phyloP scores from a whole-genome alignment of 768 basidiomycete species.

The Lactifluus piperatus region DNA sequence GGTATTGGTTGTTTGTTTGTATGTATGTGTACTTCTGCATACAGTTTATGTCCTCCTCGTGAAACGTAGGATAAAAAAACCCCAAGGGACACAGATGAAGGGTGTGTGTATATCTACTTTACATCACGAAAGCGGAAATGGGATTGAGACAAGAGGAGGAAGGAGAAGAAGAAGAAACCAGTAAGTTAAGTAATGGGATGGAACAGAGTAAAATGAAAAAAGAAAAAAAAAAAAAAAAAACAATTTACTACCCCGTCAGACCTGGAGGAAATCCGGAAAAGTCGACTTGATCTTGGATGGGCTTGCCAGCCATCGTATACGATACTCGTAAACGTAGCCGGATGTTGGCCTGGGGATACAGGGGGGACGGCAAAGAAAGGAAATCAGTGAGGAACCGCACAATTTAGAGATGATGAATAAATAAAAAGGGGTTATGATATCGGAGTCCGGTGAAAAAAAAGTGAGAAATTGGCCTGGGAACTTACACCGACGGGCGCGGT shows the following conservation, averaged over 20 bases:
- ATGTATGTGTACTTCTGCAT: not conserved
- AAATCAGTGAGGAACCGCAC: not conserved
- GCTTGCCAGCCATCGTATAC: constrained; percentile 59
- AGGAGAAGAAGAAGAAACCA: not conserved
- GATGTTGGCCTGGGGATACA: constrained; percentile 57
- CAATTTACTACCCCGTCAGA: constrained; percentile 39
- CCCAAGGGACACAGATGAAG: not conserved
- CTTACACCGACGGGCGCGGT: constrained; percentile 81
- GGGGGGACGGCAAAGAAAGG: not conserved
- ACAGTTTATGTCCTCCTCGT: not conserved
- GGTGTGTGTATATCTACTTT: not conserved
- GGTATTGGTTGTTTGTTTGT: not conserved
- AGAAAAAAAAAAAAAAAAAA: not conserved
- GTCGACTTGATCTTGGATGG: constrained; percentile 87
- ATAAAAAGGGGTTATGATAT: not conserved
- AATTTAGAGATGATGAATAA: not conserved
- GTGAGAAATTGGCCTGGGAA: constrained; percentile 16
- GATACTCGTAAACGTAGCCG: constrained; percentile 81
- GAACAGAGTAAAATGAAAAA: too few species aligned
- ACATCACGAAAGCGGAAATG: not conserved
- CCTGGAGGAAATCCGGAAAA: constrained; percentile 83
- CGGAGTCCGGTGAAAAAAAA: not conserved
- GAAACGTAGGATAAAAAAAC: not conserved
- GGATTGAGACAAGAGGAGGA: too few species aligned
- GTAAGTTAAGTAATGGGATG: too few species aligned